These are phyloP conservation scores for Lichtheimia hyalospora DNA, from an alignment of 371 early-diverging fungal species.

Conservation along the genomic window DNA sequence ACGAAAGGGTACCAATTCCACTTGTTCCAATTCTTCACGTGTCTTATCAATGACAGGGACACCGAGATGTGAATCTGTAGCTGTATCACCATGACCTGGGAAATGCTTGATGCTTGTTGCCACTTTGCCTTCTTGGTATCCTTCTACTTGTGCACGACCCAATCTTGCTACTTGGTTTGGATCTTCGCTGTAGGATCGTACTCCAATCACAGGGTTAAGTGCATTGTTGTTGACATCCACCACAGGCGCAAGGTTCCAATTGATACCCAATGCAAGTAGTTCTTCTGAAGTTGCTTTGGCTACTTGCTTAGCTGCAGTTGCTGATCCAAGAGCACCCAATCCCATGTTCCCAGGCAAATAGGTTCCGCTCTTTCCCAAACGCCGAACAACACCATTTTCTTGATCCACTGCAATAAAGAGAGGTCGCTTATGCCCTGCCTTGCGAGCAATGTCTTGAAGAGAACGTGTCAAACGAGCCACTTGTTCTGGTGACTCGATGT, in stretches of 20 bases:
- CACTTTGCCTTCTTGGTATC: constrained; percentile 32
- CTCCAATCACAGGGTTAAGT: constrained; percentile 53
- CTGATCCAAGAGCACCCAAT: constrained; percentile 37
- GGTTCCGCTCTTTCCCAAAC: constrained; percentile 37
- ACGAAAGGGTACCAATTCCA: constrained; percentile 44
- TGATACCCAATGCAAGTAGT: constrained; percentile 38
- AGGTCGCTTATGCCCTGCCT: constrained; percentile 41
- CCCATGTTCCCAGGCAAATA: constrained; percentile 52
- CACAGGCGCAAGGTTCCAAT: constrained; percentile 51
- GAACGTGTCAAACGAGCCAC: constrained; percentile 24
- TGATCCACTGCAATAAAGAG: constrained; percentile 50
- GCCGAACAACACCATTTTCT: constrained; percentile 53
- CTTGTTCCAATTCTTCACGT: constrained; percentile 29
- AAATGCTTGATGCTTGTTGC: constrained; percentile 49
- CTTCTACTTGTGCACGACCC: constrained; percentile 41
- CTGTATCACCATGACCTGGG: constrained; percentile 58
- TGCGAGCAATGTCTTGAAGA: constrained; percentile 38
- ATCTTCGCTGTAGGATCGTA: constrained; percentile 45
- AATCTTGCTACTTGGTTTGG: constrained; percentile 32
- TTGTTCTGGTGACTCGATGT: constrained; percentile 41
- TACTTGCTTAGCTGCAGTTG: constrained; percentile 30
- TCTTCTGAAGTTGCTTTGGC: constrained; percentile 39
- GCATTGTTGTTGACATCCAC: constrained; percentile 54
- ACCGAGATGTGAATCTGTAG: constrained; percentile 49
- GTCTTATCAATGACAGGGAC: constrained; percentile 49